phyloP scores from a whole-genome alignment of 495 filamentous ascomycete species.

The Achaetomiella virescens region DNA sequence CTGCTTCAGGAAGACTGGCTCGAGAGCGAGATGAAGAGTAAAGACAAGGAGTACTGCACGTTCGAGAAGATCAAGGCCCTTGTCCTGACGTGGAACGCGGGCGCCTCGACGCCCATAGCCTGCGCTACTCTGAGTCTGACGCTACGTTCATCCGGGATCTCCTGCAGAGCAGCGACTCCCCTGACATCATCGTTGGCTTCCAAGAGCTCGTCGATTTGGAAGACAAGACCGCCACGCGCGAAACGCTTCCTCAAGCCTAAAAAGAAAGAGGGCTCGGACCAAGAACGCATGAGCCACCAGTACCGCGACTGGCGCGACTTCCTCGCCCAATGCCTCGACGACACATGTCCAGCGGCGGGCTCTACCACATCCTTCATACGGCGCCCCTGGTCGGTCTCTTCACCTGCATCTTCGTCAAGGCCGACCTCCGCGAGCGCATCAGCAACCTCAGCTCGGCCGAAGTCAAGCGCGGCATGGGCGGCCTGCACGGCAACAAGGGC shows the following conservation, averaged over 20 bases:
- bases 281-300: slow-evolving; percentile 94
- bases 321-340: slow-evolving; percentile 70
- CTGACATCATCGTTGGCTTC: slow-evolving; percentile 91
- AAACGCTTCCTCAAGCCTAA: slow-evolving; percentile 69
- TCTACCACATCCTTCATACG: slow-evolving; percentile 81
- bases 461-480: slow-evolving; percentile 92
- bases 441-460: slow-evolving; percentile 70
- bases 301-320: slow-evolving; percentile 95
- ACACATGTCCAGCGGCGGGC: slow-evolving; percentile 66
- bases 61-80: slow-evolving; percentile 74
- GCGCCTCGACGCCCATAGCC: slow-evolving; percentile 80
- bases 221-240: slow-evolving; percentile 84
- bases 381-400: slow-evolving; percentile 90
- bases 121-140: slow-evolving; percentile 62
- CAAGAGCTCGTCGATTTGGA: slow-evolving; percentile 96
- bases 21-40: slow-evolving; percentile 75
- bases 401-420: slow-evolving; percentile 88
- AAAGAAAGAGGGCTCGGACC: slow-evolving; percentile 85
- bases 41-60: slow-evolving; percentile 72
- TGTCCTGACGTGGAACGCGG: slow-evolving; percentile 94
- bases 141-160: slow-evolving; percentile 70
- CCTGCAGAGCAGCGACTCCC: slow-evolving; percentile 61
- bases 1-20: slow-evolving; percentile 92
- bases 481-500: slow-evolving; percentile 91
- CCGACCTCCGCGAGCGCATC: slow-evolving; percentile 66